These are phyloP conservation scores for Tubosaeta sp. DNA, from an alignment of 768 basidiomycete genomes.

Conservation along the genomic window DNA sequence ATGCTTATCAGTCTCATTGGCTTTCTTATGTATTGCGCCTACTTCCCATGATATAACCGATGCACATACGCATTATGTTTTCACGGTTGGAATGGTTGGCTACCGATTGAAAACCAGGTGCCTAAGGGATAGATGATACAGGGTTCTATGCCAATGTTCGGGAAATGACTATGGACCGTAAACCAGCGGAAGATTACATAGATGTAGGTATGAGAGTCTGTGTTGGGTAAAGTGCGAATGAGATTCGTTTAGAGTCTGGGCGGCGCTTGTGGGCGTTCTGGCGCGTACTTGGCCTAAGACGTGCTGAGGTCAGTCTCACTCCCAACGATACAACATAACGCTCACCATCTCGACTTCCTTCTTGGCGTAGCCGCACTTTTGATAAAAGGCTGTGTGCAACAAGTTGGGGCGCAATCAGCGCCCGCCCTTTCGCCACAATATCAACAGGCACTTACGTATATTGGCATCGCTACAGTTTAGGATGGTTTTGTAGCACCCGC, in stretches of 20 bases:
- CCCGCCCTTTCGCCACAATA: conserved; percentile 4
- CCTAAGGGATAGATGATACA: conserved; percentile 17
- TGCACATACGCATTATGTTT: conserved; percentile 10
- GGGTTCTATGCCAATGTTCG: conserved; percentile 6
- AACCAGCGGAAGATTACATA: conserved; percentile 2
- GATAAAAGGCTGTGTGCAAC: conserved; percentile 74
- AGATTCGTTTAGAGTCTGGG: conserved; percentile 18
- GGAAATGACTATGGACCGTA: conserved; percentile 7
- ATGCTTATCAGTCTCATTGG: conserved; percentile 1
- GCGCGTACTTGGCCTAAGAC: conserved; percentile 59
- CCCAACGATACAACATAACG: neutral
- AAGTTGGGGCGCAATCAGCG: conserved; percentile 5
- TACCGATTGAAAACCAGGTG: neutral
- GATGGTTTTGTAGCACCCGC: conserved; percentile 94
- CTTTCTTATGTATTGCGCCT: conserved; percentile 24
- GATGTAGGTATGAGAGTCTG: conserved; percentile 12
- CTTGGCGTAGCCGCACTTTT: conserved; percentile 89
- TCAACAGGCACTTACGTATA: conserved; percentile 62
- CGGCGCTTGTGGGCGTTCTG: conserved; percentile 28
- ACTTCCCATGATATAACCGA: conserved; percentile 15
- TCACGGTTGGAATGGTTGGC: neutral
- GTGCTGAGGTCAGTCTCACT: conserved; percentile 6
- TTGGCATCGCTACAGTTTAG: conserved; percentile 91
- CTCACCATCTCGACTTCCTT: conserved; percentile 93
- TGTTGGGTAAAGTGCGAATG: neutral